These are phyloP conservation scores for Agrocybe pediades DNA, from an alignment of 768 basidiomycete species.

Conservation along the genomic window DNA sequence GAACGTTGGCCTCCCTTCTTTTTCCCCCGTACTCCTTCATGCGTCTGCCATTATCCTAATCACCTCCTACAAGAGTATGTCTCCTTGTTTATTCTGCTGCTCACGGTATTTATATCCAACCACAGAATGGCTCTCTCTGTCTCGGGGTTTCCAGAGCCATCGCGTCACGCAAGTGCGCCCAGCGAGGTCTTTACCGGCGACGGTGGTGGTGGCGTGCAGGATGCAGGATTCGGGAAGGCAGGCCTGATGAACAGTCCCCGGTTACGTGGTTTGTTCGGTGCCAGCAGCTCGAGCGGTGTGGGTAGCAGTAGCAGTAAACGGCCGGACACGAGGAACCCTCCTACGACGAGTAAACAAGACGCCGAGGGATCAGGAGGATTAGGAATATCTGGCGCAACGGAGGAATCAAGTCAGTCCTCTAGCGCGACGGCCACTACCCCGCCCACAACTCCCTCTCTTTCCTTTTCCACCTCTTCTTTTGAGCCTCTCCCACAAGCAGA, in stretches of 20 bases:
- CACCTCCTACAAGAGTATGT: conserved; percentile 1
- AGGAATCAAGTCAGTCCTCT: not conserved
- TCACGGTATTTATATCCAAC: not conserved
- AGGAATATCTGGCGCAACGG: not conserved
- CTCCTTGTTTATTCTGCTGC: not conserved
- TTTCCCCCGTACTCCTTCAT: conserved; percentile 7
- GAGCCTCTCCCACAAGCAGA: conserved; percentile 19
- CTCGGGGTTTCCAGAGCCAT: conserved; percentile 36
- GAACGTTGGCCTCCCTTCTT: conserved; percentile 10
- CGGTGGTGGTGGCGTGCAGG: conserved; percentile 6
- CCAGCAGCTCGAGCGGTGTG: not conserved
- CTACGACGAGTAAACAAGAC: conserved; percentile 20
- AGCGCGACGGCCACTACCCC: conserved; percentile 14
- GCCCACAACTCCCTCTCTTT: conserved; percentile 12
- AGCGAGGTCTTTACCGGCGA: conserved; percentile 16
- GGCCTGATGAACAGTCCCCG: conserved; percentile 21
- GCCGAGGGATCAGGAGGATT: conserved; percentile 7
- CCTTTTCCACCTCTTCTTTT: conserved; percentile 18
- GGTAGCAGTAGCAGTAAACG: conserved; percentile 14
- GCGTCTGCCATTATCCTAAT: not conserved
- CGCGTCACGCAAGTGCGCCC: conserved; percentile 22
- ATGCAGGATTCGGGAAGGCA: conserved; percentile 11
- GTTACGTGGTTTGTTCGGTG: conserved; percentile 27
- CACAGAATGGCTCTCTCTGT: conserved; percentile 34
- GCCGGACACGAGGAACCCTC: conserved; percentile 15